These are phyloP conservation scores for Eucalyptus cloeziana DNA, from an alignment of 345 rosid genomes.

Conservation along the genomic window DNA sequence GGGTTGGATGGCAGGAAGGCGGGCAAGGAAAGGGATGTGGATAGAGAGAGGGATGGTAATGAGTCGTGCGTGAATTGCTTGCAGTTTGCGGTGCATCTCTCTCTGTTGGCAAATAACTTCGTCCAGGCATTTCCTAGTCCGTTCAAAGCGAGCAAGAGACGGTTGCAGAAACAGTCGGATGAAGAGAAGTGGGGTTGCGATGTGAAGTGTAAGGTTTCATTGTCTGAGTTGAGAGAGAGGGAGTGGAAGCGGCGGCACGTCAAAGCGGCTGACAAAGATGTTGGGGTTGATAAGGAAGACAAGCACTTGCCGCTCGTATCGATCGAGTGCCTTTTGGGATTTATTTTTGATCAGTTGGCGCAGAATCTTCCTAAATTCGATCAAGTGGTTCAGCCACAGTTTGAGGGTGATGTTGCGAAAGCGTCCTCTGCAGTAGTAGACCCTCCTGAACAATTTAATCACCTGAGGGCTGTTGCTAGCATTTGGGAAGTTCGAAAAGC, in stretches of 20 bases:
- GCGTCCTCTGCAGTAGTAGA: conserved; percentile 5
- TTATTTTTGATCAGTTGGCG: conserved; percentile 37
- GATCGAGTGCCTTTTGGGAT: conserved; percentile 44
- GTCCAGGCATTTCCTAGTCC: conserved; percentile 59
- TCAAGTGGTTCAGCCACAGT: conserved; percentile 29
- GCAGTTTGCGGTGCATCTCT: conserved; percentile 66
- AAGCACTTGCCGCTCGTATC: conserved; percentile 33
- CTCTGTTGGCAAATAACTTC: conserved; percentile 61
- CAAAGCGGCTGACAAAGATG: not conserved
- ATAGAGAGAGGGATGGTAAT: conserved; percentile 17
- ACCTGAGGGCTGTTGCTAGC: conserved; percentile 30
- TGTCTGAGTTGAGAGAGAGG: conserved; percentile 6
- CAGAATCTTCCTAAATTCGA: conserved; percentile 66
- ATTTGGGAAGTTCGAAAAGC: conserved; percentile 78
- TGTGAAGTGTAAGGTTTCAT: conserved; percentile 10
- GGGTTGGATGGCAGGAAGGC: conserved; percentile 20
- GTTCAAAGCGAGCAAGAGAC: conserved; percentile 36
- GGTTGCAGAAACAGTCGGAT: conserved; percentile 23
- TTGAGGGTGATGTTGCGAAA: conserved; percentile 6
- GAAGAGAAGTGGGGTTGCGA: conserved; percentile 18
- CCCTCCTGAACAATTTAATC: conserved; percentile 23
- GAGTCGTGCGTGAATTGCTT: conserved; percentile 62
- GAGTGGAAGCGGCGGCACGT: conserved; percentile 5
- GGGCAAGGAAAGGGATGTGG: not conserved
- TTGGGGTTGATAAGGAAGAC: conserved; percentile 11